Evolutionary conservation across 2,329 filamentous ascomycete genomes (phyloP).

Genomic region (Stachybotrys chartarum): DNA sequence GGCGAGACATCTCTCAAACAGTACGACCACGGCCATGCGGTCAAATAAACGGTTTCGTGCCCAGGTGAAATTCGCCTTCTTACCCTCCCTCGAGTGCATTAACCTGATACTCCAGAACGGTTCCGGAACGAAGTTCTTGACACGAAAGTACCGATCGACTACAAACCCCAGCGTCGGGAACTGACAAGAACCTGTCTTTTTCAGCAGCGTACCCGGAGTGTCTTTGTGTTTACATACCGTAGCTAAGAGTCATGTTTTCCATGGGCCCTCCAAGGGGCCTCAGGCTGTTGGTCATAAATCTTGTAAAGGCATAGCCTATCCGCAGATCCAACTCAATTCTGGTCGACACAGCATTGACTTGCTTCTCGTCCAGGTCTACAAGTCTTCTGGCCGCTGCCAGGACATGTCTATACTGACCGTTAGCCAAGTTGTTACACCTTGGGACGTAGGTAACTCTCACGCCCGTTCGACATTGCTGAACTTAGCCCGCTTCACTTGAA

Average conservation of each 20-base stretch:
- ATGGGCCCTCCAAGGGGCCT: constrained; percentile 62
- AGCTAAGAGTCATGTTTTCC: constrained; percentile 64
- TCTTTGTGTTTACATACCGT: constrained; percentile 47
- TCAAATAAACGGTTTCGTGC: constrained; percentile 79
- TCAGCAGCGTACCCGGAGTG: background rate
- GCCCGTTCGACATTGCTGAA: constrained; percentile 96
- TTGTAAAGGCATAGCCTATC: constrained; percentile 87
- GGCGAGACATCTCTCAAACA: constrained; percentile 78
- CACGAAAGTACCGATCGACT: constrained; percentile 89
- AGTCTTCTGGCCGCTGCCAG: constrained; percentile 74
- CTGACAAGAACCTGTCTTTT: constrained; percentile 68
- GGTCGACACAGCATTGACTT: constrained; percentile 80
- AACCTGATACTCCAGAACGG: constrained; percentile 90
- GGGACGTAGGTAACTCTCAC: constrained; percentile 35
- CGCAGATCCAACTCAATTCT: constrained; percentile 89
- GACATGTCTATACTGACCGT: constrained; percentile 58
- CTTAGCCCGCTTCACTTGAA: constrained; percentile 76
- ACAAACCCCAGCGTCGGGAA: constrained; percentile 97
- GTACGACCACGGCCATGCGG: constrained; percentile 67
- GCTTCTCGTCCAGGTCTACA: constrained; percentile 71
- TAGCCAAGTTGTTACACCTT: background rate
- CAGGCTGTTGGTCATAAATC: constrained; percentile 77
- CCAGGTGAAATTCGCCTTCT: constrained; percentile 82
- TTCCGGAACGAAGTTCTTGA: constrained; percentile 89
- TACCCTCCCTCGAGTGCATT: constrained; percentile 66